Percentiles rank a stretch among this genome's conserved stretches.
These are phyloP conservation scores for Penicillium sp. DNA, from an alignment of 2,329 filamentous ascomycete species.

Conservation along the genomic window DNA sequence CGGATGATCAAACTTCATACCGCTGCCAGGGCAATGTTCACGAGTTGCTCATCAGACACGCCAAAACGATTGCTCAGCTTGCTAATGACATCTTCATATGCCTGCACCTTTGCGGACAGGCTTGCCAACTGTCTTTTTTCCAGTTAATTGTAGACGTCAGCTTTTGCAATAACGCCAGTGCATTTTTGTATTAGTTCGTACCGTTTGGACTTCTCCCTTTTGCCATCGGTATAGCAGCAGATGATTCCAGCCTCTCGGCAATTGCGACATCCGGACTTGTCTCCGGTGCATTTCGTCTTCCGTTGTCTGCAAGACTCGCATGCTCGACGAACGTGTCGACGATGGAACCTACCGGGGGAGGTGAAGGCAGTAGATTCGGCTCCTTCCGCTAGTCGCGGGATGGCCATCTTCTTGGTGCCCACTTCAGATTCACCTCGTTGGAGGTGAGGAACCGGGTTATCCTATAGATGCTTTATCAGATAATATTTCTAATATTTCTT, in stretches of 20 bases:
- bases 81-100: constrained; percentile 40
- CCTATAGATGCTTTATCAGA: constrained; percentile 21
- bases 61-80: constrained; percentile 37
- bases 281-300: constrained; percentile 48
- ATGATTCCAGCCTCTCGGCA: constrained; percentile 44
- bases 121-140: constrained; percentile 39
- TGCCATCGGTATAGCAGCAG: constrained; percentile 47
- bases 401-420: constrained; percentile 34
- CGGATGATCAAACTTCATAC: constrained; percentile 21
- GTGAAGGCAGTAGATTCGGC: constrained; percentile 32
- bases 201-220: constrained; percentile 47
- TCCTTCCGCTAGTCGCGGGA: constrained; percentile 36
- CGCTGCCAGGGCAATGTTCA: constrained; percentile 32
- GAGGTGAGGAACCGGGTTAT: constrained; percentile 23
- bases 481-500: neutral
- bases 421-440: constrained; percentile 23
- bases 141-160: neutral
- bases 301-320: constrained; percentile 47
- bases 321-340: constrained; percentile 39
- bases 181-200: constrained; percentile 13
- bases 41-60: constrained; percentile 36
- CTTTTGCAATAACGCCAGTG: neutral
- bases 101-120: constrained; percentile 41
- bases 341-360: constrained; percentile 35
- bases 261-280: constrained; percentile 44